A percentile compares a stretch with the other conserved stretches of the same genome.
These are phyloP conservation scores for Omphalotus olearius DNA, from an alignment of 1,284 basidiomycete species.

Conservation along the genomic window DNA sequence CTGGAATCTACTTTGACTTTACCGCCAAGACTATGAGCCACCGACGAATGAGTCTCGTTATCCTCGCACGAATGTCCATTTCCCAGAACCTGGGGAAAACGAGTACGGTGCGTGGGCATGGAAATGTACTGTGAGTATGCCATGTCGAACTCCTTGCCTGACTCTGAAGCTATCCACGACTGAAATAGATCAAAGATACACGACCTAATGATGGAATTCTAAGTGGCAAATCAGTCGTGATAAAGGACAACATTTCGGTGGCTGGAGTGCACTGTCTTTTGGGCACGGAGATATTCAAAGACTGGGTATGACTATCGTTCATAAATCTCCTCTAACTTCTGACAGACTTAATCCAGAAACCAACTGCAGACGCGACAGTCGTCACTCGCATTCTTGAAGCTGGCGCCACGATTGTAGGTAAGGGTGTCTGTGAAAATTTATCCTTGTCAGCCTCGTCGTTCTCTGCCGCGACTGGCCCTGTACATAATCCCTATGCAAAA, in stretches of 20 bases:
- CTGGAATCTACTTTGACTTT: neutral
- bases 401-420: constrained; percentile 10
- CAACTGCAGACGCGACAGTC: constrained; percentile 12
- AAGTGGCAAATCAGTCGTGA: neutral
- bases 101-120: constrained; percentile 7
- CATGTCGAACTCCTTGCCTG: neutral
- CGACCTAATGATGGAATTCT: constrained; percentile 2
- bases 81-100: constrained; percentile 2
- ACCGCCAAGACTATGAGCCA: constrained; percentile 6
- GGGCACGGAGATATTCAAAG: constrained; percentile 10
- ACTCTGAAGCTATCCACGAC: neutral
- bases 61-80: constrained; percentile 6
- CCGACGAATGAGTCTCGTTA: constrained; percentile 5
- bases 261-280: constrained; percentile 11
- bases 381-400: constrained; percentile 13
- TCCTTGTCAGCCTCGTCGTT: constrained; percentile 12
- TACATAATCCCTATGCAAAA: constrained; percentile 13
- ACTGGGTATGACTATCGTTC: constrained; percentile 4
- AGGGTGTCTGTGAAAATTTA: constrained; percentile 14
- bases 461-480: constrained; percentile 12
- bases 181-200: constrained; percentile 6
- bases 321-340: neutral
- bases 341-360: neutral
- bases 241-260: constrained; percentile 10
- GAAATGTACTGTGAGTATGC: constrained; percentile 7